Conservation (phyloP, 768 basidiomycete species). For the Tephrocybe sp. region DNA sequence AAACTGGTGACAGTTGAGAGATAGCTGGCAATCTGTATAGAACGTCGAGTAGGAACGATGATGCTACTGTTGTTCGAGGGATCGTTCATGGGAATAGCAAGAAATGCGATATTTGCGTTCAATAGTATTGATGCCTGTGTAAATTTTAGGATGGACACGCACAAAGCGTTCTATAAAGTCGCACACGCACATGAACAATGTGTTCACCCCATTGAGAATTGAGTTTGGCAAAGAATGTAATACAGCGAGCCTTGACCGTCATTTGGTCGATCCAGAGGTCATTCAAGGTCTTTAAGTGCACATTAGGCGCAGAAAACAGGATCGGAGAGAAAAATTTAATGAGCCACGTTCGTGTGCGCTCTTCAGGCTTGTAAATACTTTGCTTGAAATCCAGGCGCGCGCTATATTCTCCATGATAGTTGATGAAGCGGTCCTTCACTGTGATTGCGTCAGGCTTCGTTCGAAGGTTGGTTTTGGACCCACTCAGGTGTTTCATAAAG, state of each 20-base stretch:
- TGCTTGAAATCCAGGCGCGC: slow-evolving; percentile 38
- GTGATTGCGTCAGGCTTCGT: background rate
- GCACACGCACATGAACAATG: slow-evolving; percentile 5
- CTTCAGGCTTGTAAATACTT: slow-evolving; percentile 25
- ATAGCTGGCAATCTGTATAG: background rate
- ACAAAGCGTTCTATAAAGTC: background rate
- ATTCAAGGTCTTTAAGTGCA: slow-evolving; percentile 40
- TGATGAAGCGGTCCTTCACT: slow-evolving; percentile 29
- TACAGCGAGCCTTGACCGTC: slow-evolving; percentile 38
- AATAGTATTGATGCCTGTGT: slow-evolving; percentile 26
- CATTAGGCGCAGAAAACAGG: slow-evolving; percentile 44
- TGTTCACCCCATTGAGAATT: slow-evolving; percentile 23
- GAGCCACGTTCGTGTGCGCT: slow-evolving; percentile 33
- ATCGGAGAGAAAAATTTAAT: slow-evolving; percentile 41
- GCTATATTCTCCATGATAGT: slow-evolving; percentile 42
- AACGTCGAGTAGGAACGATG: slow-evolving; percentile 14
- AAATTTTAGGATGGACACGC: background rate
- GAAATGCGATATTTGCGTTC: slow-evolving; percentile 48
- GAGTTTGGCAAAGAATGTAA: slow-evolving; percentile 34
- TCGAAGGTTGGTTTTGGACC: background rate
- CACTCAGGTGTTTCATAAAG: slow-evolving; percentile 13
- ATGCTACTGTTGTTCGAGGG: slow-evolving; percentile 28
- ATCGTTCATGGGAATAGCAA: slow-evolving; percentile 44
- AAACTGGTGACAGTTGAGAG: background rate
- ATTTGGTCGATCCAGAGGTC: slow-evolving; percentile 49